These are phyloP conservation scores for Pelargonium fulgidum DNA, from an alignment of 441 rosid genomes.

Conservation along the genomic window DNA sequence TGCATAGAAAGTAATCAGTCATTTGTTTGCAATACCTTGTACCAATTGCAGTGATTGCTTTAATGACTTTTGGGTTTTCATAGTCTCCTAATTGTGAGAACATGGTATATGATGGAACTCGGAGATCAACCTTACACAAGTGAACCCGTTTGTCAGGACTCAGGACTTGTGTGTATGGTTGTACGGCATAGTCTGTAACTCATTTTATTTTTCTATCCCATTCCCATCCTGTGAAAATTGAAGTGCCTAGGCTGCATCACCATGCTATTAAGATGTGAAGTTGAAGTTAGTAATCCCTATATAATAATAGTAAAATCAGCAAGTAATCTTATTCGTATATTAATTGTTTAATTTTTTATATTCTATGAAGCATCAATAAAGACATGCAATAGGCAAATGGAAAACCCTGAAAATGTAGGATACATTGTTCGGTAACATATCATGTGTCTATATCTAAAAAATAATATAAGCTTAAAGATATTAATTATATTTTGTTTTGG, in stretches of 20 bases:
- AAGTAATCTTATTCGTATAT: no score
- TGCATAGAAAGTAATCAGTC: conserved; percentile 26
- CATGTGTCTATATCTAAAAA: neutral
- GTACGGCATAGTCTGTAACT: conserved; percentile 3
- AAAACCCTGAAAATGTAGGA: neutral
- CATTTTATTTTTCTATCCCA: neutral
- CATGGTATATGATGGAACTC: conserved; percentile 18
- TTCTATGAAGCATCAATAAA: neutral
- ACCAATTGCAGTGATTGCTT: conserved; percentile 14
- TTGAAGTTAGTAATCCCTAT: neutral
- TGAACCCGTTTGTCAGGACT: conserved; percentile 10
- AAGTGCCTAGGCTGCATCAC: neutral
- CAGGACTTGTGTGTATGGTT: conserved; percentile 14
- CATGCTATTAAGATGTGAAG: neutral
- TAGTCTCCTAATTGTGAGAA: conserved; percentile 21
- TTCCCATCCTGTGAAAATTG: neutral
- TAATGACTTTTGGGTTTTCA: conserved; percentile 13
- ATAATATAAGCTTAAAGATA: no score
- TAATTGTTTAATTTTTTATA: no score
- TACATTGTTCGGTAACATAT: neutral
- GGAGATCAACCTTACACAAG: conserved; percentile 17
- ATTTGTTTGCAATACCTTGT: conserved; percentile 18
- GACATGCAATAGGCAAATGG: neutral
- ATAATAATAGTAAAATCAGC: no score
- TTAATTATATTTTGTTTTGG: neutral